Evolutionary conservation across 1,139 yeast genomes (phyloP).

Genomic region (Candida freyschussii): DNA sequence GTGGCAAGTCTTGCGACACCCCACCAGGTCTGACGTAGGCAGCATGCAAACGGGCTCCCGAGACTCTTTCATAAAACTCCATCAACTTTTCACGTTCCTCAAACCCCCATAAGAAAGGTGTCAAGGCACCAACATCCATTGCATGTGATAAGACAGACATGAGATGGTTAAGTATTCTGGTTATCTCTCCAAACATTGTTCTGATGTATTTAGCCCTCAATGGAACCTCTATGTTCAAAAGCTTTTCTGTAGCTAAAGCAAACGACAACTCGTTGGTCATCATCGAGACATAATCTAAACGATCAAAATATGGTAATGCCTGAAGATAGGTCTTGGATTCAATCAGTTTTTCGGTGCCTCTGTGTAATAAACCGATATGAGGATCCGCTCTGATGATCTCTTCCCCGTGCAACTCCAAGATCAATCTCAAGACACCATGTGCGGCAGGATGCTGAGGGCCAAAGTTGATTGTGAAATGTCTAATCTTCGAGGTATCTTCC

Average conservation of each 20-base stretch:
- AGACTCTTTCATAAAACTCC: conserved; percentile 90
- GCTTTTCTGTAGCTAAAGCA: conserved; percentile 79
- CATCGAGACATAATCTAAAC: conserved; percentile 86
- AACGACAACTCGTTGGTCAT: conserved; percentile 91
- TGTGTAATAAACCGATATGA: conserved; percentile 79
- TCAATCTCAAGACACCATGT: conserved; percentile 85
- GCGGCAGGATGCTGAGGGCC: conserved; percentile 97
- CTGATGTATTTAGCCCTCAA: conserved; percentile 80
- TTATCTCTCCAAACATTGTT: conserved; percentile 83
- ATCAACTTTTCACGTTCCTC: conserved; percentile 91
- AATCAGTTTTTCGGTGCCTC: conserved; percentile 87
- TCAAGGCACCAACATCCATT: conserved; percentile 93
- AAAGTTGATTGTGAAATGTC: conserved; percentile 85
- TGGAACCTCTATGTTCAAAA: conserved; percentile 81
- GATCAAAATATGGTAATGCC: conserved; percentile 85
- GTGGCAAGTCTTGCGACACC: conserved; percentile 83
- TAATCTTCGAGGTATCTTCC: conserved; percentile 45
- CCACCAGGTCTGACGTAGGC: conserved; percentile 94
- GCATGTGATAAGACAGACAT: conserved; percentile 87
- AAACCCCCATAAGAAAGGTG: conserved; percentile 93
- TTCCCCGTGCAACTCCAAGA: conserved; percentile 83
- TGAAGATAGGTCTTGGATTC: conserved; percentile 81
- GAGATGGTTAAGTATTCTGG: conserved; percentile 78
- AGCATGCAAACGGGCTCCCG: conserved; percentile 86
- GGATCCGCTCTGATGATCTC: conserved; percentile 86